Evolutionary conservation across 1,284 basidiomycete genomes (phyloP).

Genomic region (Kwoniella shivajii): DNA sequence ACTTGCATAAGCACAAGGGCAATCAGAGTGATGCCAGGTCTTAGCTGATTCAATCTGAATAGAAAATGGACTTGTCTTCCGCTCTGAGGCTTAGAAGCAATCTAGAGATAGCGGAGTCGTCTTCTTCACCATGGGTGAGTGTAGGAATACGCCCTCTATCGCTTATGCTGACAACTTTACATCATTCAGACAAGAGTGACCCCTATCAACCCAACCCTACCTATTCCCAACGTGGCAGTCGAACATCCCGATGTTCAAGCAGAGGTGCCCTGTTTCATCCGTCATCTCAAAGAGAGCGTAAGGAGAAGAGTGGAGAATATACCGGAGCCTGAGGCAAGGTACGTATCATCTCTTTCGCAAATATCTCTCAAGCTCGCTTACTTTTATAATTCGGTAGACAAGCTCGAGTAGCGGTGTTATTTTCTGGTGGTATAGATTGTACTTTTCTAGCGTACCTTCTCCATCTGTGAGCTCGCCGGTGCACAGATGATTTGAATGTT

Average conservation of each 20-base stretch:
- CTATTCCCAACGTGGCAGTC: constrained; percentile 18
- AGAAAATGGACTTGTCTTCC: constrained; percentile 12
- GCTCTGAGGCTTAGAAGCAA: constrained; percentile 4
- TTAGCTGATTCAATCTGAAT: not conserved
- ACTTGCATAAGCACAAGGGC: not conserved
- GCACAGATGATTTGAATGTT: not conserved
- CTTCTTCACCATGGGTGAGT: constrained; percentile 11
- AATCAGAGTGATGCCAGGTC: not conserved
- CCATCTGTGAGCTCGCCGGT: constrained; percentile 61
- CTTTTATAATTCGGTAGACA: constrained; percentile 15
- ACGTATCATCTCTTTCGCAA: not conserved
- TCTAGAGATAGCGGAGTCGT: constrained; percentile 12
- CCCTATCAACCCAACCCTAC: constrained; percentile 25
- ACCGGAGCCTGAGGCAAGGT: constrained; percentile 34
- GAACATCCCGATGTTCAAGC: constrained; percentile 10
- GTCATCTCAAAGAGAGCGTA: constrained; percentile 52
- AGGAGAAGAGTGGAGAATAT: constrained; percentile 56
- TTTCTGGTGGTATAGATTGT: constrained; percentile 95
- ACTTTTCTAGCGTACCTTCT: constrained; percentile 79
- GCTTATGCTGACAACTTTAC: not conserved
- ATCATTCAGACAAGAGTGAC: constrained; percentile 20
- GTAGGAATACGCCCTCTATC: not conserved
- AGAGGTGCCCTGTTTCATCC: constrained; percentile 47
- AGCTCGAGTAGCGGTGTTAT: constrained; percentile 79
- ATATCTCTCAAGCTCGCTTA: not conserved